Evolutionary conservation across 768 basidiomycete genomes (phyloP).

Genomic region (Chalciporus pseudorubinellus): DNA sequence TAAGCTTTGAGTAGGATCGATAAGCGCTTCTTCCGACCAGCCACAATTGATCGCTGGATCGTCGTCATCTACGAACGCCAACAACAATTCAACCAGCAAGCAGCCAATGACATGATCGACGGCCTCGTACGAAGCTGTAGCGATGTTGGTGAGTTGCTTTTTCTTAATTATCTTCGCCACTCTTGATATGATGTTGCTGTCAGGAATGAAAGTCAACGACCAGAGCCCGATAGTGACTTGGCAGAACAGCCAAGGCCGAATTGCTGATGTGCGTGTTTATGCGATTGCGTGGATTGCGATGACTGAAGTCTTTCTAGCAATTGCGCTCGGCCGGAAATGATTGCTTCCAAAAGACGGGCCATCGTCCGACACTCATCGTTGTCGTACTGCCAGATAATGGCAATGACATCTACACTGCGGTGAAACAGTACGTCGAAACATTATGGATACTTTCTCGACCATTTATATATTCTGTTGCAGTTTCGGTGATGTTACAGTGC

Average conservation of each 20-base stretch:
- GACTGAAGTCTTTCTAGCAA: conserved; percentile 33
- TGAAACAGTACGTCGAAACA: conserved; percentile 64
- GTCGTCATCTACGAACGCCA: conserved; percentile 66
- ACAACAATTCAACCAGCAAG: conserved; percentile 49
- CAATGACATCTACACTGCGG: conserved; percentile 71
- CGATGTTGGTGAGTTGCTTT: conserved; percentile 55
- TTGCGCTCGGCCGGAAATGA: conserved; percentile 51
- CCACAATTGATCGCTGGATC: conserved; percentile 54
- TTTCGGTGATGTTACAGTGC: conserved; percentile 66
- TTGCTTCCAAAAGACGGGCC: conserved; percentile 39
- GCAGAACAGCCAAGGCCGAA: conserved; percentile 56
- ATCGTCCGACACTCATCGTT: conserved; percentile 57
- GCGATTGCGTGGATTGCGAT: not conserved
- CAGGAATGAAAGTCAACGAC: conserved; percentile 59
- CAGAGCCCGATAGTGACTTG: conserved; percentile 46
- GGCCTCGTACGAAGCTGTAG: conserved; percentile 48
- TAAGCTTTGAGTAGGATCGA: conserved; percentile 51
- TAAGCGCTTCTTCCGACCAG: conserved; percentile 63
- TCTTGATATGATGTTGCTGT: not conserved
- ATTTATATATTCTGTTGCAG: conserved; percentile 35
- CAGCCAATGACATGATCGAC: conserved; percentile 52
- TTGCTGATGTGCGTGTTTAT: conserved; percentile 38
- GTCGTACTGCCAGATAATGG: conserved; percentile 71
- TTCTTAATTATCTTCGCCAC: not conserved
- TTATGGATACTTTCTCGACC: not conserved